phyloP scores from a whole-genome alignment of 148 eudicot species.

The Heliosperma pusillum region DNA sequence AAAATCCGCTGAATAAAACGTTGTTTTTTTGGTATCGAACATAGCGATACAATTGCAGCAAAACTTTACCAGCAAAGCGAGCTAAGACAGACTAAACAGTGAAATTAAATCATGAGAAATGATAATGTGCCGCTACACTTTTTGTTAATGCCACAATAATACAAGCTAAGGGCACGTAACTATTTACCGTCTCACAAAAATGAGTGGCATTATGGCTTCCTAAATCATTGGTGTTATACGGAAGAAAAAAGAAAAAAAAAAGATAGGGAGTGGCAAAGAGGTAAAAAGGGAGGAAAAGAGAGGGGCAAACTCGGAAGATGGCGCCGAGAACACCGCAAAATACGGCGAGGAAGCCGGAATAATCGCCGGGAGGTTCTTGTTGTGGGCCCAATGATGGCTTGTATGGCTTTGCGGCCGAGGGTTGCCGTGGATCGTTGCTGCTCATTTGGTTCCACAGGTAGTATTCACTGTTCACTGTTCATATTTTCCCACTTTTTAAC shows the following conservation, averaged over 20 bases:
- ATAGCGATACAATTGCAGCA: not conserved
- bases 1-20: not conserved
- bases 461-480: too few relatives aligned
- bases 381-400: conserved; percentile 40
- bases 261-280: not conserved
- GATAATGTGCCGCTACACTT: too few relatives aligned
- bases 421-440: conserved; percentile 73
- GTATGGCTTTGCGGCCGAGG: conserved; percentile 77
- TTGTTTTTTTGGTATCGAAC: not conserved
- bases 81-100: not conserved
- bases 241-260: not conserved
- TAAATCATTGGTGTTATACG: too few relatives aligned
- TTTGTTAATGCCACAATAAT: too few relatives aligned
- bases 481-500: not conserved
- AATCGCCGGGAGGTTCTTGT: conserved; percentile 76
- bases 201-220: too few relatives aligned
- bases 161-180: too few relatives aligned
- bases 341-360: conserved; percentile 90
- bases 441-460: too few relatives aligned
- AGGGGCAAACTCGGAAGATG: conserved; percentile 60
- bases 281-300: not conserved
- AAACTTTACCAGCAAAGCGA: not conserved
- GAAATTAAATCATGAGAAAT: too few relatives aligned
- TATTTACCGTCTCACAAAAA: too few relatives aligned
- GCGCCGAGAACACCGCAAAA: conserved; percentile 78